phyloP scores from a whole-genome alignment of 495 filamentous ascomycete species.

The Parmelia sp. region DNA sequence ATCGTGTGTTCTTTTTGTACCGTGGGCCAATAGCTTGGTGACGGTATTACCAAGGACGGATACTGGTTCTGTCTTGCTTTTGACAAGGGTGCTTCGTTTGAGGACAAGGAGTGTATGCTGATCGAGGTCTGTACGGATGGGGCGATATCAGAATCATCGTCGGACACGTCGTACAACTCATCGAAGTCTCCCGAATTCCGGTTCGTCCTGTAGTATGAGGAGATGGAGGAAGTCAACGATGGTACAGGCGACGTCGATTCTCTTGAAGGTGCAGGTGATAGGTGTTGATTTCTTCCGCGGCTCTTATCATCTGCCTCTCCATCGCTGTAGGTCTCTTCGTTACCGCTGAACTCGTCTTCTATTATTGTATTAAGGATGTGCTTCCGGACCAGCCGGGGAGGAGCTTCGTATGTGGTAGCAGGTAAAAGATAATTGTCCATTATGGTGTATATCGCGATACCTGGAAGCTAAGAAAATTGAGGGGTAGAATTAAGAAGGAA shows the following conservation, averaged over 20 bases:
- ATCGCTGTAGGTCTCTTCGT: slow-evolving; percentile 22
- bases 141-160: slow-evolving; percentile 57
- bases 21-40: slow-evolving; percentile 51
- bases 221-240: slow-evolving; percentile 42
- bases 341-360: slow-evolving; percentile 55
- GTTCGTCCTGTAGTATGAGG: slow-evolving; percentile 38
- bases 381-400: slow-evolving; percentile 64
- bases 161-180: slow-evolving; percentile 77
- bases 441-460: slow-evolving; percentile 25
- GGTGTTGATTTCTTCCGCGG: slow-evolving; percentile 24
- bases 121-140: slow-evolving; percentile 35
- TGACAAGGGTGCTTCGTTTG: slow-evolving; percentile 38
- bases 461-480: background rate
- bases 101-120: slow-evolving; percentile 36
- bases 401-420: slow-evolving; percentile 54
- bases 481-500: slow-evolving; percentile 20
- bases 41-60: slow-evolving; percentile 70
- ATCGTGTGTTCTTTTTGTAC: slow-evolving; percentile 49
- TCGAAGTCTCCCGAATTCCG: slow-evolving; percentile 63
- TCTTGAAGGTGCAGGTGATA: slow-evolving; percentile 42
- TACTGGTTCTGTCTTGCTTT: slow-evolving; percentile 44
- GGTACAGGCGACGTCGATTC: slow-evolving; percentile 42
- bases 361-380: slow-evolving; percentile 80
- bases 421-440: slow-evolving; percentile 59
- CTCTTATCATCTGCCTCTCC: slow-evolving; percentile 15